These are phyloP conservation scores for Kondoa malvinella DNA, from an alignment of 768 basidiomycete genomes.

Conservation along the genomic window DNA sequence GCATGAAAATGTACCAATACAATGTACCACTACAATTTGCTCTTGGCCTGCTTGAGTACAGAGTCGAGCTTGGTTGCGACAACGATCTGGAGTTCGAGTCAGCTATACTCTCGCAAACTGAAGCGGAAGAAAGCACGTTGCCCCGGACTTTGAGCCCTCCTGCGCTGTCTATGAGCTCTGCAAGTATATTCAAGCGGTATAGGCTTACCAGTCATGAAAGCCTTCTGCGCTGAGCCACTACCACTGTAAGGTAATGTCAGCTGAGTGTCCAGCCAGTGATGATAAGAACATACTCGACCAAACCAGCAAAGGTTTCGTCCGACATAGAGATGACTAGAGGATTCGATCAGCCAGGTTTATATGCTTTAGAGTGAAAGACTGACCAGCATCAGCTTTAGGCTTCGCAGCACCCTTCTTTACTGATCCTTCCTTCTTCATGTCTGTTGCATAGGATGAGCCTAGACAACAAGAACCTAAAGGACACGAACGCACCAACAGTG, in stretches of 20 bases:
- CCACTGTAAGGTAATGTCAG: conserved; percentile 30
- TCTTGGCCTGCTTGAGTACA: conserved; percentile 44
- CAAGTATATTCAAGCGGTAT: neutral
- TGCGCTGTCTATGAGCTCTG: neutral
- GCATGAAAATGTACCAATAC: neutral
- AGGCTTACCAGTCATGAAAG: conserved; percentile 72
- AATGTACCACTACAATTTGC: neutral
- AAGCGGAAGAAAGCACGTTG: conserved; percentile 22
- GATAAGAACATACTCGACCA: conserved; percentile 36
- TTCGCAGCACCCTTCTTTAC: conserved; percentile 56
- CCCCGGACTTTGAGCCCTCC: conserved; percentile 42
- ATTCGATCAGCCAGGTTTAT: neutral
- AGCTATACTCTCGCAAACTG: neutral
- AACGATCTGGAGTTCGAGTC: neutral
- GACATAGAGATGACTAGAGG: conserved; percentile 13
- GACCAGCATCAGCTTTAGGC: conserved; percentile 61
- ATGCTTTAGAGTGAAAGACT: conserved; percentile 5
- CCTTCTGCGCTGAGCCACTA: conserved; percentile 81
- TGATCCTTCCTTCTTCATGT: conserved; percentile 40
- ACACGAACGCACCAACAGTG: neutral
- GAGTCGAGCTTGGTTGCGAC: conserved; percentile 40
- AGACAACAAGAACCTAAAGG: neutral
- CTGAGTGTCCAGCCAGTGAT: neutral
- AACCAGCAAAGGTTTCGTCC: conserved; percentile 34
- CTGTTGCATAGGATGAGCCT: neutral